Conservation (phyloP, 129 eudicot species). For the Daucus carota region DNA sequence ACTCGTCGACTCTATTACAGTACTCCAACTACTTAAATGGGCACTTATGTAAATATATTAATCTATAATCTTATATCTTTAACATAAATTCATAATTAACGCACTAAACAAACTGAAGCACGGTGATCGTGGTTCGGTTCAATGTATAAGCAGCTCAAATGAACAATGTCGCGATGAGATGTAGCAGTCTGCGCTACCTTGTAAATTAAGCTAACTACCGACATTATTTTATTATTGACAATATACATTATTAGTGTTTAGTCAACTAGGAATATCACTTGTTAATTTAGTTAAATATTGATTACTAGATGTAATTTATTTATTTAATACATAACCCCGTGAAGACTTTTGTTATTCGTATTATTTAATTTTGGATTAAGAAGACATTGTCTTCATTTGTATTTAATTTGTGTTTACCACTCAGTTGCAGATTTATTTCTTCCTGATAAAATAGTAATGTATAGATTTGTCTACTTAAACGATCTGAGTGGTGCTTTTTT, state of each 20-base stretch:
- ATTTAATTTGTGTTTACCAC: constrained; percentile 7
- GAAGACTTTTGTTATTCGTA: background rate
- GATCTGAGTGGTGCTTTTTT: background rate
- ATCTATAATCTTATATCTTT: background rate
- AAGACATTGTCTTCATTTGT: background rate
- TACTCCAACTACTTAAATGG: too few relatives aligned
- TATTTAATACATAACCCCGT: background rate
- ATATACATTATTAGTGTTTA: background rate
- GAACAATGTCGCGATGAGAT: background rate
- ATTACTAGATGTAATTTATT: background rate
- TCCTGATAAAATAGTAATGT: background rate
- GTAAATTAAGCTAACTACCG: background rate
- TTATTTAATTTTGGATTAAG: background rate
- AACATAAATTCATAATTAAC: background rate
- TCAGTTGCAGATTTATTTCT: background rate
- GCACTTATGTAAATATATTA: too few relatives aligned
- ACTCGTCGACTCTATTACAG: too few relatives aligned
- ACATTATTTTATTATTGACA: constrained; percentile 3
- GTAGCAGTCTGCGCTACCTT: background rate
- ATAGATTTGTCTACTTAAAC: background rate
- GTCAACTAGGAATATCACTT: constrained; percentile 3
- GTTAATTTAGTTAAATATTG: background rate
- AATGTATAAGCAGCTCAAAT: background rate
- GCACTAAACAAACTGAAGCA: background rate
- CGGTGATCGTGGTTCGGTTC: background rate